Percentiles rank a stretch among this genome's conserved stretches.
Conservation (phyloP, 2,329 filamentous ascomycete species). For the Pseudogymnoascus verrucosus region DNA sequence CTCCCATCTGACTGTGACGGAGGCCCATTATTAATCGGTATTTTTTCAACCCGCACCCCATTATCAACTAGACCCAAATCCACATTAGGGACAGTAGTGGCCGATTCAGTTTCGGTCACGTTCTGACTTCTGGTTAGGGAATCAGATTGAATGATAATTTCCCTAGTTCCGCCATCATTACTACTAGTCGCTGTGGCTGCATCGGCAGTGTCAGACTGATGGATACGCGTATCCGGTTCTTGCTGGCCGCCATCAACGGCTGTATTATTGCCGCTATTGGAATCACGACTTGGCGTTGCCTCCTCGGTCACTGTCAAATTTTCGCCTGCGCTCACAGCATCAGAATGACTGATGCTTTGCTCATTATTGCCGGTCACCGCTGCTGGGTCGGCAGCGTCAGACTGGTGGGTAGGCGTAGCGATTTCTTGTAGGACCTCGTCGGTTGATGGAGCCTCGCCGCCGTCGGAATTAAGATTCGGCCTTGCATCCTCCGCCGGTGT, state of each 20-base stretch:
- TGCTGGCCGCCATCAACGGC: neutral
- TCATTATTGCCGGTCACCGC: neutral
- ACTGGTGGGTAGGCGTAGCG: neutral
- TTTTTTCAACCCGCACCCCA: neutral
- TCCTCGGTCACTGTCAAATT: neutral
- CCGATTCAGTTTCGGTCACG: neutral
- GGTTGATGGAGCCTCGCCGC: neutral
- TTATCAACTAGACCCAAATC: neutral
- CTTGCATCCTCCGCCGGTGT: neutral
- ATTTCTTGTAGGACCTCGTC: neutral
- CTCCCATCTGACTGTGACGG: neutral
- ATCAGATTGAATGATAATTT: neutral
- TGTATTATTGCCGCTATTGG: neutral
- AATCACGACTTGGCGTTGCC: neutral
- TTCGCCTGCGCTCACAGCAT: neutral
- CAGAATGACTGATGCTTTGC: neutral
- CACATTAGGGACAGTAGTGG: neutral
- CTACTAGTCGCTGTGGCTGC: neutral
- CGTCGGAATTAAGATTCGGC: neutral
- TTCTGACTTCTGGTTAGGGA: neutral
- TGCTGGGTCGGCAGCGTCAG: neutral
- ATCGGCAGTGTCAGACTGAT: neutral
- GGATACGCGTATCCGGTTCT: neutral
- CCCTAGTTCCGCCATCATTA: neutral
- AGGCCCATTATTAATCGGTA: neutral